Evolutionary conservation across 2,329 filamentous ascomycete species (phyloP).

Genomic region (Coniochaeta ligniaria): DNA sequence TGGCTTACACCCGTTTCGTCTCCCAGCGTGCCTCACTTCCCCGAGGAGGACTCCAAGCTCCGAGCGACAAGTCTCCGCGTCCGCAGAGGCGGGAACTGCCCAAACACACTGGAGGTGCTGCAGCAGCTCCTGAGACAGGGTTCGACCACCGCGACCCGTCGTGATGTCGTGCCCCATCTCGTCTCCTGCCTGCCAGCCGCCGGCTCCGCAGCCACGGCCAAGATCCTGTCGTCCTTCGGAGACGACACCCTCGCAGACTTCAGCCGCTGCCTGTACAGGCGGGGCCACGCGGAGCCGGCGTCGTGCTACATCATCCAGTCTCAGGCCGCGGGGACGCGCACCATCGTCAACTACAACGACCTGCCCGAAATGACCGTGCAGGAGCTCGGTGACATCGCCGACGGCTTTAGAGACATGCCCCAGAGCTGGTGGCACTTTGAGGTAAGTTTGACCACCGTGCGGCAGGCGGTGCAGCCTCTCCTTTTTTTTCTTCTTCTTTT

Average conservation of each 20-base stretch:
- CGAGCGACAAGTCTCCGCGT: slow-evolving; percentile 52
- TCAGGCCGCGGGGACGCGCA: slow-evolving; percentile 50
- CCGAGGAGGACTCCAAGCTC: slow-evolving; percentile 65
- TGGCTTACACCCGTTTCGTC: not conserved
- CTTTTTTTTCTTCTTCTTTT: too few species aligned
- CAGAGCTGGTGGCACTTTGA: slow-evolving; percentile 67
- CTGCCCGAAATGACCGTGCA: slow-evolving; percentile 58
- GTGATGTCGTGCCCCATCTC: slow-evolving; percentile 28
- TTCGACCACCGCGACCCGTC: not conserved
- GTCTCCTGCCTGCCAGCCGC: slow-evolving; percentile 47
- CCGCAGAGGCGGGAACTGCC: slow-evolving; percentile 65
- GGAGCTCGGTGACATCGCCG: slow-evolving; percentile 47
- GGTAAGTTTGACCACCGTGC: slow-evolving; percentile 29
- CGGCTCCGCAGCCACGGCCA: slow-evolving; percentile 39
- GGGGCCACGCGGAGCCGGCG: slow-evolving; percentile 46
- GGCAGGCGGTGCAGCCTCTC: not conserved
- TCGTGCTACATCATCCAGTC: slow-evolving; percentile 65
- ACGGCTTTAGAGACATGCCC: slow-evolving; percentile 26
- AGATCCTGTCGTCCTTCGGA: slow-evolving; percentile 49
- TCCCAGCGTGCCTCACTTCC: slow-evolving; percentile 59
- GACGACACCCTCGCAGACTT: slow-evolving; percentile 34
- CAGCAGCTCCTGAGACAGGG: slow-evolving; percentile 44
- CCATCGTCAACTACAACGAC: slow-evolving; percentile 63
- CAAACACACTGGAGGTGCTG: slow-evolving; percentile 57
- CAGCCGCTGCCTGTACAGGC: slow-evolving; percentile 51